Evolutionary conservation across 2,329 filamentous ascomycete species (phyloP), one percentile per base, ranked within the genome.

Genomic region (Hymenoscyphus fructigenus): DNA sequence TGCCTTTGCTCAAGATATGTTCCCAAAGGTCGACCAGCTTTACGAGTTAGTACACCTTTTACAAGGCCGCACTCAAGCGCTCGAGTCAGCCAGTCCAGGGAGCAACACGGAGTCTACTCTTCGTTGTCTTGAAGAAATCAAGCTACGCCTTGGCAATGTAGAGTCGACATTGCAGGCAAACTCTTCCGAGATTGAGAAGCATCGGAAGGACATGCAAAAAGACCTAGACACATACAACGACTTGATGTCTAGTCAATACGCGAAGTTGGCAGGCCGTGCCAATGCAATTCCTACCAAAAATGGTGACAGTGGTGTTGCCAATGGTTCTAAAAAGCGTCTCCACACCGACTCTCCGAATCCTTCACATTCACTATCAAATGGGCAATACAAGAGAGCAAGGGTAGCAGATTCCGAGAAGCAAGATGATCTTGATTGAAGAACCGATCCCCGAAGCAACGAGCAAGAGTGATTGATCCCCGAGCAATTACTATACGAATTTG

Each of bases 11-110:
- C 26, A 61, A 32, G 47, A 61, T 23, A 53, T 29, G 29, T 56
- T 55, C 20, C 59, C 59, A 23, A 47, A 56, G 29, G 10, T 61
- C 20, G 47, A 34, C 9, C 59, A 55, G 47, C 26, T 61, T 56
- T 23, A 23, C 14, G 47, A 53, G 20, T 53, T 12, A 5, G 47
- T 23, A 53, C 14, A 23, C 1, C 20, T 12, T 53, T 23, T 53
- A 53, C 47, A 53, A 26, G 20, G 2, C 20, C 47, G 47, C 20
- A 53, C 47, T 26, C 9, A 14, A 23, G 47, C 20, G 12, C 47
- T 53, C n/a, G 47, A 53, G 23, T 23, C 47, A 26, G 47, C 20
- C 20, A 10, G 9, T 10, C 20, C 20, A 26, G 20, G 47, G 10
- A 53, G 20, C 7, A 23, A 26, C 23, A 9, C 12, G 4, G 47